Base-by-base conservation (phyloP, 1,139 yeast genomes). In the Yamadazyma blattariae region DNA sequence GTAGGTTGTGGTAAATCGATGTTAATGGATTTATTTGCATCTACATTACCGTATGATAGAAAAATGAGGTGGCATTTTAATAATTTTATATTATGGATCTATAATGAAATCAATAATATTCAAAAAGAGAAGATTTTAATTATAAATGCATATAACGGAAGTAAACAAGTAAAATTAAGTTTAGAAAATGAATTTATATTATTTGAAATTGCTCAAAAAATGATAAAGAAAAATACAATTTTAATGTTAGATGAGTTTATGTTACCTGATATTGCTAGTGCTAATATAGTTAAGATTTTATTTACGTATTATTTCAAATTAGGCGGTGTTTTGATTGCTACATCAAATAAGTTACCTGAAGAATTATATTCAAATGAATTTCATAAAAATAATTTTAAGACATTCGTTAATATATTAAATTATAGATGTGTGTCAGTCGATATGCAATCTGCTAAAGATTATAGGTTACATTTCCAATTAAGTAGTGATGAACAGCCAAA, bases 1-100 rank as follows among this genome's bases (percentile, higher is more conserved):
- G 89, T 82, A 3, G 89, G 89, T 0, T 79, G 85, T 50, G 90
- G 90, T 2, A 82, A 82, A 49, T 78, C 87, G 2, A 77, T 82
- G 82, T 54, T 82, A 33, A 76, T 82, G 78, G 89, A 82, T 47
- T 72, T 82, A 16, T 82, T 82, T 61, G 88, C 88, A 1, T 65
- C 68, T 29, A 69, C 82, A 2, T 58, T 82, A 25, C 90, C 89
- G 0, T 77, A 79, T 44, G 62, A 66, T 17, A 73, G 82, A 2
- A 83, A 83, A 50, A 72, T 77, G 63, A 63, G 90, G 40, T 79
- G 87, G 80, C 90, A 82, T 50, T 82, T 78, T 50, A 77, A 77
- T 46, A 79, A 77, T 44, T 82, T 83, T 50, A 82, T 82, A 53
- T 61, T 82, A 3, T 79, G 84, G 79, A 79, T 82, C 0, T 81